phyloP scores from a whole-genome alignment of 805 yeast genomes.

The Metschnikowia reukaufii region DNA sequence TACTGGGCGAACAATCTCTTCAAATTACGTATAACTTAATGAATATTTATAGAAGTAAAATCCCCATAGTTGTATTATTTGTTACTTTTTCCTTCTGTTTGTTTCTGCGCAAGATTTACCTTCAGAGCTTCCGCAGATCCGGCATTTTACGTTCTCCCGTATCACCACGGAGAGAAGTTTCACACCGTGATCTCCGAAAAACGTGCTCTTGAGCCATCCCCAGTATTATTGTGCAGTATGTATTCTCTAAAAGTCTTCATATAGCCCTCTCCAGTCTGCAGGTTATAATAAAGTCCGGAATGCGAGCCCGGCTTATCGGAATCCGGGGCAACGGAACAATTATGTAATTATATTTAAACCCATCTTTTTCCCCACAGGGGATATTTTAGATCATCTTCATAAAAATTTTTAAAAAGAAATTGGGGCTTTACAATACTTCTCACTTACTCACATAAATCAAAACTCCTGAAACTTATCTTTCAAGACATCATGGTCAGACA shows the following conservation, averaged over 20 bases:
- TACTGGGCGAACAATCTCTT: no score
- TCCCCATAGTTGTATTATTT: no score
- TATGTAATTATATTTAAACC: constrained; percentile 4
- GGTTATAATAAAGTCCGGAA: background rate
- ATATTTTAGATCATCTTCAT: background rate
- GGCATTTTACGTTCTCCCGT: no score
- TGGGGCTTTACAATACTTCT: background rate
- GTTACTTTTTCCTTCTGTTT: no score
- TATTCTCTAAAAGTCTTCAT: background rate
- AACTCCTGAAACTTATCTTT: background rate
- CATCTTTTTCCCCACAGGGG: background rate
- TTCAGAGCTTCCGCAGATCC: no score
- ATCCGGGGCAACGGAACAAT: constrained; percentile 18
- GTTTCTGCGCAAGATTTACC: no score
- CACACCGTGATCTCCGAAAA: no score
- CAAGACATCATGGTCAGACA: constrained; percentile 26
- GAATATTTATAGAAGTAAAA: no score
- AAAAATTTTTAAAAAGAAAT: background rate
- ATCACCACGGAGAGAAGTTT: no score
- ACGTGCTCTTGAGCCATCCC: constrained; percentile 4
- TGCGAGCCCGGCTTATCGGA: constrained; percentile 17
- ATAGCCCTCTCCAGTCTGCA: background rate
- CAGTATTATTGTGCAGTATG: background rate
- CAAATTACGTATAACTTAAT: no score
- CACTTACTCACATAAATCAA: background rate